Base-by-base conservation (phyloP, 495 filamentous ascomycete genomes). In the Oleoguttula mirabilis region DNA sequence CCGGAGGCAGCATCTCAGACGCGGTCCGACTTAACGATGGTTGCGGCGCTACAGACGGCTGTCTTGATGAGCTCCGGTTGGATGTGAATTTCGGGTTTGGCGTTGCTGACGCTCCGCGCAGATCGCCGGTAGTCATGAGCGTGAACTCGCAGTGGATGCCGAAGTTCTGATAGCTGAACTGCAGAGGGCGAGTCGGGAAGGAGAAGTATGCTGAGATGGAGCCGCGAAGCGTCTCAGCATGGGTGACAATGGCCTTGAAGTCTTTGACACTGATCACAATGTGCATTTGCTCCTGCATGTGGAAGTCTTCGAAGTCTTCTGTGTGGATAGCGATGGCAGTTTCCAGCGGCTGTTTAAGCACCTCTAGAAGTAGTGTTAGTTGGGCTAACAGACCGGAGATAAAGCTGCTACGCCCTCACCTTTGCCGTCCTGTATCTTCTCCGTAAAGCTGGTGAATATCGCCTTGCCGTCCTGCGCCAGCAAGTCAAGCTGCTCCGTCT, bases 371-470 rank as follows among this genome's bases (percentile, higher is more conserved):
- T 21, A 21, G n/a, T 25, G 3, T 41, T 2, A 46, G 36, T 22
- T n/a, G n/a, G n/a, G n/a, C n/a, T n/a, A n/a, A 21, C n/a, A 12
- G 88, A 35, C 11, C 24, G 11, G 25, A 16, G 17, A 17, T 4
- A 7, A 14, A 39, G 62, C 21, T 61, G n/a, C n/a, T n/a, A n/a
- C n/a, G n/a, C n/a, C n/a, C n/a, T n/a, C n/a, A 84, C 84, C 82
- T 67, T 83, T 90, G 10, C 84, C 85, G 43, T 81, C 79, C 38
- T 72, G 73, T 27, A 88, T 73, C 59, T 90, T 94, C 52, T 94
- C 90, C 1, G 88, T 96, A 54, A 88, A 96, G 59, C 88, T 95
- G 1, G 85, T 95, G 51, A 98, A 93, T 34, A 82, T 78, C 0
- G 69, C 74, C 44, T 74, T 72, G 16, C 70, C 76, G 20, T 72